phyloP scores from a whole-genome alignment of 2,329 filamentous ascomycete genomes.

The Exophiala phaeomuriformis region DNA sequence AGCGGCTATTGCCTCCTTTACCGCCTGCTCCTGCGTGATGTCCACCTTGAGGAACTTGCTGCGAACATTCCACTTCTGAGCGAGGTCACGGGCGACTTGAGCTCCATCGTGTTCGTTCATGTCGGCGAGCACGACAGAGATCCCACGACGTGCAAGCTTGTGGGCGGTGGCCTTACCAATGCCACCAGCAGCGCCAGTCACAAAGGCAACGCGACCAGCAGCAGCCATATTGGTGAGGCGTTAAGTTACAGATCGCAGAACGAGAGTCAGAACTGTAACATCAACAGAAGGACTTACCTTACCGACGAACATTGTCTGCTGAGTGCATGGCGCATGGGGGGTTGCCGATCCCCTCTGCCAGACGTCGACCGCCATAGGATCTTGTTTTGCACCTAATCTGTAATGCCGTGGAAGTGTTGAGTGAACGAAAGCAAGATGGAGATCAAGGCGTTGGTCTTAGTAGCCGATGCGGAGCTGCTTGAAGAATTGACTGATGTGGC shows the following conservation, averaged over 20 bases:
- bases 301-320: not conserved
- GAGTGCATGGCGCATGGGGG: not conserved
- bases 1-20: constrained; percentile 13
- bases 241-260: not conserved
- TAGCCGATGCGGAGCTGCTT: not conserved
- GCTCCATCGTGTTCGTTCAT: constrained; percentile 13
- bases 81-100: constrained; percentile 12
- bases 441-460: not conserved
- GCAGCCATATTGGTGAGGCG: constrained; percentile 1
- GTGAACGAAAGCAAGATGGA: not conserved
- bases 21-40: constrained; percentile 19
- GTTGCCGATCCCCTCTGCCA: too few relatives aligned
- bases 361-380: too few relatives aligned
- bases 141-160: constrained; percentile 17
- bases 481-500: too few relatives aligned
- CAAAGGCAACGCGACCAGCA: constrained; percentile 13
- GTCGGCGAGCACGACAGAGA: constrained; percentile 14
- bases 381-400: not conserved
- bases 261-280: not conserved
- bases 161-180: constrained; percentile 19
- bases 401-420: not conserved
- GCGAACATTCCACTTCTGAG: constrained; percentile 12
- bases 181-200: constrained; percentile 18
- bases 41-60: constrained; percentile 20
- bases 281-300: not conserved